These are phyloP conservation scores for Entomortierella beljakovae DNA, from an alignment of 192 early-diverging fungal species.

Conservation along the genomic window DNA sequence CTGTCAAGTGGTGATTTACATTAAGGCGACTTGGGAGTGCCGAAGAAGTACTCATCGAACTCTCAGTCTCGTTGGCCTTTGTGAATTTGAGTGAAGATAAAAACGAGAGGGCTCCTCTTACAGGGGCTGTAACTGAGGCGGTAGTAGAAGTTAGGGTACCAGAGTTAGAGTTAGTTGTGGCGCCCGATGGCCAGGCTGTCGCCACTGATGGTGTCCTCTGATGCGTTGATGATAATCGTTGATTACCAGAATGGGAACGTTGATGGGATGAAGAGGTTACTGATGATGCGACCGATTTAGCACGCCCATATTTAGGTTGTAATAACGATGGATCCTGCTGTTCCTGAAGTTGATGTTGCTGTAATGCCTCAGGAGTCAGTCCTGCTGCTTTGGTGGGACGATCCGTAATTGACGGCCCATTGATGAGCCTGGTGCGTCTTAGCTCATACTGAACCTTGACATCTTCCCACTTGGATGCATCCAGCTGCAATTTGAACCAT, in stretches of 20 bases:
- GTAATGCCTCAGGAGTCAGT: conserved; percentile 24
- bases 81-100: conserved; percentile 43
- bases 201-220: conserved; percentile 22
- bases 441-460: conserved; percentile 34
- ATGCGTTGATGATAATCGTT: conserved; percentile 24
- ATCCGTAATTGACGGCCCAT: conserved; percentile 19
- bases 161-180: conserved; percentile 11
- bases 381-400: conserved; percentile 1
- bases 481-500: conserved; percentile 36
- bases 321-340: conserved; percentile 11
- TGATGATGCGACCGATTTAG: conserved; percentile 23
- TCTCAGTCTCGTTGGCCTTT: neutral
- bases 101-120: conserved; percentile 37
- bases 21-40: conserved; percentile 42
- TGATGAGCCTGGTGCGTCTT: conserved; percentile 26
- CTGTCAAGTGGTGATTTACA: conserved; percentile 33
- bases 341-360: conserved; percentile 27
- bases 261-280: conserved; percentile 24
- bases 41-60: neutral
- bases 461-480: conserved; percentile 48
- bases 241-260: conserved; percentile 29
- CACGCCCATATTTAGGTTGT: conserved; percentile 12
- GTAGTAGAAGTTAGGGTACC: neutral
- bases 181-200: conserved; percentile 41
- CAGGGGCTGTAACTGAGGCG: neutral